phyloP scores from a whole-genome alignment of 2,329 filamentous ascomycete species.

The Dactylellina leptospora region DNA sequence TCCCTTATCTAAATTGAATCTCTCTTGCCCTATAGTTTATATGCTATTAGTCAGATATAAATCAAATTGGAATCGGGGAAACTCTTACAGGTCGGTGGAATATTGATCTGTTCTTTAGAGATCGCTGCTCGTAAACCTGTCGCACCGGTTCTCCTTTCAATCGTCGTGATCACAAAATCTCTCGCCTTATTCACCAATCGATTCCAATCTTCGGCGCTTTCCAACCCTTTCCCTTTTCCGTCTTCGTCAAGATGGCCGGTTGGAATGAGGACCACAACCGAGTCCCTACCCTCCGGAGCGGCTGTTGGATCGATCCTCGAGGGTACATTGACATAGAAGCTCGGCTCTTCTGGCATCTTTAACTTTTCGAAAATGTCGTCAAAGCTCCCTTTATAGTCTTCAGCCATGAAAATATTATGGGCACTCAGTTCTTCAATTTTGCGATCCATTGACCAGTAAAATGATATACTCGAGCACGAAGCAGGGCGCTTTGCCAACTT shows the following conservation, averaged over 20 bases:
- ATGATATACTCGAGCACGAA: constrained; percentile 59
- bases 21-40: constrained; percentile 63
- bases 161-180: constrained; percentile 63
- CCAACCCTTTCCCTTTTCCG: constrained; percentile 58
- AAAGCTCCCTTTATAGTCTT: constrained; percentile 76
- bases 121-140: constrained; percentile 59
- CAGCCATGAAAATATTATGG: constrained; percentile 81
- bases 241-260: constrained; percentile 70
- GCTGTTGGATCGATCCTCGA: constrained; percentile 74
- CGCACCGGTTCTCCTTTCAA: constrained; percentile 62
- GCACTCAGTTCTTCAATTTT: constrained; percentile 71
- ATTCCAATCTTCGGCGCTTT: constrained; percentile 61
- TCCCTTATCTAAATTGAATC: constrained; percentile 78
- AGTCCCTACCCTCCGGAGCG: constrained; percentile 72
- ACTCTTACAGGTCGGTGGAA: constrained; percentile 54
- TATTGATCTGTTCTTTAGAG: constrained; percentile 64
- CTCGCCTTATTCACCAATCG: constrained; percentile 61
- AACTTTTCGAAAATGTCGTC: constrained; percentile 78
- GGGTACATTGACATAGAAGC: constrained; percentile 81
- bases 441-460: constrained; percentile 75
- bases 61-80: constrained; percentile 56
- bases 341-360: constrained; percentile 72
- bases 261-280: constrained; percentile 75
- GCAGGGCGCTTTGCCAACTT: constrained; percentile 35
- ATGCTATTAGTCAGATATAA: too few relatives aligned